Evolutionary conservation across 495 filamentous ascomycete genomes (phyloP).

Genomic region (Jackrogersella minutella): DNA sequence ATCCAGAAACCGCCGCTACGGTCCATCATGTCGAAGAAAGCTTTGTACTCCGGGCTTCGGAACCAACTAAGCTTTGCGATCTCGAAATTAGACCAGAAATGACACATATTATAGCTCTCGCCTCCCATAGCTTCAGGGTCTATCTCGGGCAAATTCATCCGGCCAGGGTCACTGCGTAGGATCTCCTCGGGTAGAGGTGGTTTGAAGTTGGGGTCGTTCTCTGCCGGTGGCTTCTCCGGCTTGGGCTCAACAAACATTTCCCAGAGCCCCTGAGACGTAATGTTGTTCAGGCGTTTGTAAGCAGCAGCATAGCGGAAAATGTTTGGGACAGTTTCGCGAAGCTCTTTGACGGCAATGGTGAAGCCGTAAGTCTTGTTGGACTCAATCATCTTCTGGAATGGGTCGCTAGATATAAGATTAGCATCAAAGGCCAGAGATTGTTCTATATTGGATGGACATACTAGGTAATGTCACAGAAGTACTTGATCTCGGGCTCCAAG

Average conservation of each 20-base stretch:
- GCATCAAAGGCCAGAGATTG: neutral
- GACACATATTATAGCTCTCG: conserved; percentile 99
- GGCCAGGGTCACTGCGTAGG: conserved; percentile 75
- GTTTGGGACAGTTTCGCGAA: conserved; percentile 97
- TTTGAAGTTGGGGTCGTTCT: conserved; percentile 69
- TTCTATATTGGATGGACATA: conserved; percentile 58
- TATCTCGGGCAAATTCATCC: conserved; percentile 76
- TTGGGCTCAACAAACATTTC: conserved; percentile 94
- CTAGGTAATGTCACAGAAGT: conserved; percentile 99
- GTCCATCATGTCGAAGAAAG: conserved; percentile 99
- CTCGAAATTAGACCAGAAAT: conserved; percentile 99
- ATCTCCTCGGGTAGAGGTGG: conserved; percentile 85
- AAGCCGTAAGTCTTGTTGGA: conserved; percentile 98
- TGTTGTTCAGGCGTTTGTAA: conserved; percentile 91
- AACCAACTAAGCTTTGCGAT: conserved; percentile 96
- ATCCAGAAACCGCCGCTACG: conserved; percentile 98
- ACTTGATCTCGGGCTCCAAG: conserved; percentile 99
- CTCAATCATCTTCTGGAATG: conserved; percentile 91
- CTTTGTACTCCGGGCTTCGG: conserved; percentile 93
- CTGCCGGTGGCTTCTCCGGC: conserved; percentile 62
- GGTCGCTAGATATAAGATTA: conserved; percentile 70
- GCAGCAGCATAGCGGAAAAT: conserved; percentile 99
- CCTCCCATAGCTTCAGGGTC: conserved; percentile 96
- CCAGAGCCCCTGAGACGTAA: conserved; percentile 93
- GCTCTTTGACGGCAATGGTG: conserved; percentile 98